These are phyloP conservation scores for Curvularia sp. DNA, from an alignment of 2,329 filamentous ascomycete genomes.

Conservation along the genomic window DNA sequence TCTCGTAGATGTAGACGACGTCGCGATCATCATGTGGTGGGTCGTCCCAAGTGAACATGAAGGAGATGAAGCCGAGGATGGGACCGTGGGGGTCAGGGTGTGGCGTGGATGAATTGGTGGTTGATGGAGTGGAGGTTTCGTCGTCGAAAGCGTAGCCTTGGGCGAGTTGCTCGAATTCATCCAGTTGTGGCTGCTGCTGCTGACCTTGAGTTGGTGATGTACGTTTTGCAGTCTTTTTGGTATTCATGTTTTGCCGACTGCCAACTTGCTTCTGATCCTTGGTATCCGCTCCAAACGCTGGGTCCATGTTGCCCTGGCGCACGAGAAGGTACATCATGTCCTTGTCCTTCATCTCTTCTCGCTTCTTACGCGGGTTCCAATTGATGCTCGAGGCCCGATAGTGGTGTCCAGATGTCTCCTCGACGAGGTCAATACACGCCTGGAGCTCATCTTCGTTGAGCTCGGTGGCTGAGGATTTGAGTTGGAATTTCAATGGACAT, in stretches of 20 bases:
- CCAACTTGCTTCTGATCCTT: neutral
- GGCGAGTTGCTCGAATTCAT: neutral
- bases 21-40: slow-evolving; percentile 50
- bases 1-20: slow-evolving; percentile 80
- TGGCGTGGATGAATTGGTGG: neutral
- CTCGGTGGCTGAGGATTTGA: slow-evolving; percentile 33
- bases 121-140: neutral
- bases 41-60: slow-evolving; percentile 74
- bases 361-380: slow-evolving; percentile 69
- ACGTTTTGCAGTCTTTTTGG: neutral
- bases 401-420: slow-evolving; percentile 67
- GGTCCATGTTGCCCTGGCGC: slow-evolving; percentile 14
- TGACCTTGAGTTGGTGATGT: neutral
- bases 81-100: neutral
- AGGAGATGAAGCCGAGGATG: slow-evolving; percentile 58
- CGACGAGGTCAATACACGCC: slow-evolving; percentile 64
- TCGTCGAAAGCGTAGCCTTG: neutral
- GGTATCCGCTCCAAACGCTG: neutral
- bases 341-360: slow-evolving; percentile 70
- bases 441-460: slow-evolving; percentile 53
- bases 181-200: neutral
- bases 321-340: slow-evolving; percentile 73
- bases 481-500: slow-evolving; percentile 20
- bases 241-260: neutral
- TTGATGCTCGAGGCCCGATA: slow-evolving; percentile 68